Base-by-base conservation (phyloP, 108 stramenopile genomes). In the Fragilariopsis cylindrus region DNA sequence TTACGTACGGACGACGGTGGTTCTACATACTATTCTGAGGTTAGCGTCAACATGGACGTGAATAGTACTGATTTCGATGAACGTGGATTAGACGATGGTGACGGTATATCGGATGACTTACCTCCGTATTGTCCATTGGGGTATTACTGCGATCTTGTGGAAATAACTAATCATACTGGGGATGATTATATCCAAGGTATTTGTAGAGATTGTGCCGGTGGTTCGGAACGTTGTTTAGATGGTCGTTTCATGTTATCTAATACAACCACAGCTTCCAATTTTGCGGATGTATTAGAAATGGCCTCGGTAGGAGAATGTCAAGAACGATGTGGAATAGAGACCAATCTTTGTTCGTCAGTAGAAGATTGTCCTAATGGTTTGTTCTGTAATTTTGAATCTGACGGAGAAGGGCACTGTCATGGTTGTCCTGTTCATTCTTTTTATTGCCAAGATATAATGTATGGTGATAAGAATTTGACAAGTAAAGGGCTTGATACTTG, bases 311-410 rank as follows among this genome's bases (percentile, higher is more conserved):
- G 3, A 3, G 62, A 63, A 15, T 63, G 62, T 45, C 5, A 63
- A 63, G 42, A 43, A 4, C 62, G 46, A 45, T 63, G 62, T 15
- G 62, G 62, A 40, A n/a, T n/a, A 13, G 42, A 41, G 15, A 43
- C 6, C 44, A 63, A 63, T 15, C 43, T n/a, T 9, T 63, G 62
- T n/a, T 63, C 62, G 62, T 40, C 40, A 11, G 43, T 40, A 12
- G 40, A 63, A 44, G 39, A 21, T 5, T 63, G 62, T 40, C 40
- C 62, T 45, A 41, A 43, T 43, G 62, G 62, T 63, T 40, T 63
- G 62, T 63, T 63, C n/a, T 63, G 62, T 45, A 63, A 63, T 45
- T 63, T 63, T 15, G 62, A 63, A 40, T 45, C 43, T 40, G 62
- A n/a, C 62, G 13, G n/a, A 5, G 62, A 63, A 7, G 43, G 62